Evolutionary conservation across 179 eudicot genomes (phyloP).

Genomic region (Beta macrorhiza): DNA sequence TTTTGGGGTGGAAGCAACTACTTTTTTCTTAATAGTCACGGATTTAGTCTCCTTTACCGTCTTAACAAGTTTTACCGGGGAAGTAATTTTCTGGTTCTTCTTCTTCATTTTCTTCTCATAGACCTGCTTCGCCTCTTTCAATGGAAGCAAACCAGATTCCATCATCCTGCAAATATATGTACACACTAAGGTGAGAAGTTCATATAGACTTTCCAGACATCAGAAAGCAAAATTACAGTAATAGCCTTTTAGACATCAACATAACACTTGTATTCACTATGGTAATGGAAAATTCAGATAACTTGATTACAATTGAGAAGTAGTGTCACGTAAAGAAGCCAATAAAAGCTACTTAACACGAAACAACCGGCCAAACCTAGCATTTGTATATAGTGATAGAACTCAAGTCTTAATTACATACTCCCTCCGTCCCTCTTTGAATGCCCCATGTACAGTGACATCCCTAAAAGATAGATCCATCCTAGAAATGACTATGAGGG

Average conservation of each 20-base stretch:
- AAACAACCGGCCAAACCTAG: background rate
- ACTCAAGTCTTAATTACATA: background rate
- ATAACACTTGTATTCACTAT: background rate
- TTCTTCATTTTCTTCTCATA: conserved; percentile 56
- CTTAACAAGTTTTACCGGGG: conserved; percentile 51
- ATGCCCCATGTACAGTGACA: no score
- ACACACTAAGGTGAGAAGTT: background rate
- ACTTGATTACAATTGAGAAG: background rate
- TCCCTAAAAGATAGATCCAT: no score
- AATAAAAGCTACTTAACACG: background rate
- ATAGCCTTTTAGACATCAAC: background rate
- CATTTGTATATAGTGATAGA: background rate
- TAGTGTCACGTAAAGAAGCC: background rate
- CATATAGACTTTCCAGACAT: no score
- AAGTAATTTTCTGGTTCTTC: conserved; percentile 47
- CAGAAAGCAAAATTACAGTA: background rate
- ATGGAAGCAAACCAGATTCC: conserved; percentile 73
- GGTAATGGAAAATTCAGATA: background rate
- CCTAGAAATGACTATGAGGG: no score
- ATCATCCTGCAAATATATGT: conserved; percentile 59
- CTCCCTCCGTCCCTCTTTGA: no score
- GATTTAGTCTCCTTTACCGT: conserved; percentile 43
- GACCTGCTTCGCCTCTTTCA: conserved; percentile 53
- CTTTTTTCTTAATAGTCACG: conserved; percentile 44
- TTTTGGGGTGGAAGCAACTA: conserved; percentile 32